Evolutionary conservation across 2,329 filamentous ascomycete species (phyloP).

Genomic region (Ceratocystis colombiana): DNA sequence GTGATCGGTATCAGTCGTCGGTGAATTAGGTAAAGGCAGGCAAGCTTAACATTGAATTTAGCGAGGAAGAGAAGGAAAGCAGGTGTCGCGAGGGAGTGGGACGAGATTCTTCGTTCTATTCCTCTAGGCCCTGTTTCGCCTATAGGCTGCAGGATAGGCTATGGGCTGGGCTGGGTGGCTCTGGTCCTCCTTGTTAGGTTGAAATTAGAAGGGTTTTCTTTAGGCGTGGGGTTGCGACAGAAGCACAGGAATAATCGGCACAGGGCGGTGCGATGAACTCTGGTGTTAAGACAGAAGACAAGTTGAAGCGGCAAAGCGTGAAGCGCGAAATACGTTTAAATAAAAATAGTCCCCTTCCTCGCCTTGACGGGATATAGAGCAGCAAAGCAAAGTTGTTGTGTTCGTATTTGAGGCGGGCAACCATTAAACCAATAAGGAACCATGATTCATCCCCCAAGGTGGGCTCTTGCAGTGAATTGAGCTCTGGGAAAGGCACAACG

Average conservation of each 20-base stretch:
- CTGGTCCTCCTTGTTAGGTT: neutral
- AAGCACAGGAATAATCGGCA: neutral
- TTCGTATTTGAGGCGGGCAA: slow-evolving; percentile 6
- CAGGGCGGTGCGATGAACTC: neutral
- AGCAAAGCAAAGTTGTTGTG: neutral
- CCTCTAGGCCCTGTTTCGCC: neutral
- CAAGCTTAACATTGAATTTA: neutral
- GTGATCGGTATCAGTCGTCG: neutral
- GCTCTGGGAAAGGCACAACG: neutral
- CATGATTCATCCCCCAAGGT: neutral
- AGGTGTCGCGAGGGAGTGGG: neutral
- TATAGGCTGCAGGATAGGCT: neutral
- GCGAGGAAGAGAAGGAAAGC: neutral
- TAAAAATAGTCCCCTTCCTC: neutral
- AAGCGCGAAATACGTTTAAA: neutral
- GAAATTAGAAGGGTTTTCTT: slow-evolving; percentile 8
- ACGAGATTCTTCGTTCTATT: neutral
- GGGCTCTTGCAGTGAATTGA: neutral
- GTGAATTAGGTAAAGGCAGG: neutral
- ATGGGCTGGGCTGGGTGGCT: no score
- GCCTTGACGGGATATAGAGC: neutral
- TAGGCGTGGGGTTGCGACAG: neutral
- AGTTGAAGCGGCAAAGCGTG: neutral
- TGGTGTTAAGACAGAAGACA: neutral
- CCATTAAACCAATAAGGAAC: neutral